Base-by-base conservation (phyloP, 495 filamentous ascomycete genomes). In the Neurospora tetrasperma region DNA sequence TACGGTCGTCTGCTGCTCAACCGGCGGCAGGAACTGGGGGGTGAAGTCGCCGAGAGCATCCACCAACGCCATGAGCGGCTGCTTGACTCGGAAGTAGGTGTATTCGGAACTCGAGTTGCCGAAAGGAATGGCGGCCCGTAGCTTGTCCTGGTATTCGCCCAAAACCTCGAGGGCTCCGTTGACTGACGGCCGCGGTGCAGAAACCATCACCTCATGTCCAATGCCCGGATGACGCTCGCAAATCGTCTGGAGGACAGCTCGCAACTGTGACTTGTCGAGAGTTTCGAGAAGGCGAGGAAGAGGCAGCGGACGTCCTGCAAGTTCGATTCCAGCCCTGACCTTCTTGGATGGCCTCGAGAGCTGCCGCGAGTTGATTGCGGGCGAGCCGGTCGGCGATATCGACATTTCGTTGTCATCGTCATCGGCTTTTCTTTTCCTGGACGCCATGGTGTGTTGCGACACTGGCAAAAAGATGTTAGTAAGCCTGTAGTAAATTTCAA, bases 1-100 rank as follows among this genome's bases (percentile, higher is more conserved):
- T 12, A 89, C 83, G 9, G 91, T 88, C 11, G 91, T 83, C 79
- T 97, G 95, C 5, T 89, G 81, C 81, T 99, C 96, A 75, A 92
- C 90, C 0, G 96, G 96, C 12, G 96, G 96, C 5, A 99, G 89
- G 76, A 96, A 99, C 79, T 97, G 94, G 11, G 94, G 94, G 4
- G 93, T 97, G 79, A 94, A 99, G 76, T 99, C 96, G 77, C 89
- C 90, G 71, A 99, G 85, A 66, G 96, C 93, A 73, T 98, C 94
- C 70, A 97, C 87, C 42, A 99, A 89, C 31, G 92, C 89, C 39
- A 88, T 83, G 3, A 99, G 87, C 46, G 91, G 88, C 75, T 94
- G 92, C 69, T 90, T 91, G 40, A 98, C 94, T 78, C 96, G 90
- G 80, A 97, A 96, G 79, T 97, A 98, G 31, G 93, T 90, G 82